A percentile compares a stretch with the other conserved stretches of the same genome.
phyloP scores from a whole-genome alignment of 2,329 filamentous ascomycete genomes.

The Zymoseptoria ardabiliae region DNA sequence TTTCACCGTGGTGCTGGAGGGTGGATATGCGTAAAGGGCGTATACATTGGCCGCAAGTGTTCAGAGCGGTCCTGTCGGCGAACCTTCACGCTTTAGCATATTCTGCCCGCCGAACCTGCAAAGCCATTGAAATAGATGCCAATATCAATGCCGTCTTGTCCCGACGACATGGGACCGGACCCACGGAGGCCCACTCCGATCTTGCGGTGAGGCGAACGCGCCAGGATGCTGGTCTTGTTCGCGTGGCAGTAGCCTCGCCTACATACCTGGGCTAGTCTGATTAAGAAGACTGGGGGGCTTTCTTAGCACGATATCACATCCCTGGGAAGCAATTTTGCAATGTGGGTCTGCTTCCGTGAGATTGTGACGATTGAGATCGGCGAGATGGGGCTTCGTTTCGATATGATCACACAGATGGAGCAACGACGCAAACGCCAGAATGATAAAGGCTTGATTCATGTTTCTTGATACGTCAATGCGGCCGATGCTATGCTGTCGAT shows the following conservation, averaged over 20 bases:
- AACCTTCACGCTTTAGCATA: too few species aligned
- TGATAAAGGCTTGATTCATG: too few species aligned
- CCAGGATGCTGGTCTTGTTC: background rate
- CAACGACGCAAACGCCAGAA: too few species aligned
- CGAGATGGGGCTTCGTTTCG: background rate
- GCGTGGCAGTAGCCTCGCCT: background rate
- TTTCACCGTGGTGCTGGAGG: conserved; percentile 34
- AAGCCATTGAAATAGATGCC: background rate
- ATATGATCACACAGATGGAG: too few species aligned
- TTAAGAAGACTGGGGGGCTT: background rate
- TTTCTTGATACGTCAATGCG: too few species aligned
- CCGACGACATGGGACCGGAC: background rate
- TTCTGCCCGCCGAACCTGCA: too few species aligned
- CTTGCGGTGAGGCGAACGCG: background rate
- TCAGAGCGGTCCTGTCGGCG: too few species aligned
- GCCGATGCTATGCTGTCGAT: too few species aligned
- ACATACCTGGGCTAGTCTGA: background rate
- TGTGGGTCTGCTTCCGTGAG: background rate
- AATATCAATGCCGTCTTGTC: background rate
- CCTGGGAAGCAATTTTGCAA: background rate
- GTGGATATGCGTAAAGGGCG: conserved; percentile 16
- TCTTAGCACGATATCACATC: background rate
- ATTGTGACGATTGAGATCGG: background rate
- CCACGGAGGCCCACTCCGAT: background rate
- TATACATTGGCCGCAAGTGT: too few species aligned